Conservation (phyloP, 2,329 filamentous ascomycete genomes). For the Trichoderma lentiforme region DNA sequence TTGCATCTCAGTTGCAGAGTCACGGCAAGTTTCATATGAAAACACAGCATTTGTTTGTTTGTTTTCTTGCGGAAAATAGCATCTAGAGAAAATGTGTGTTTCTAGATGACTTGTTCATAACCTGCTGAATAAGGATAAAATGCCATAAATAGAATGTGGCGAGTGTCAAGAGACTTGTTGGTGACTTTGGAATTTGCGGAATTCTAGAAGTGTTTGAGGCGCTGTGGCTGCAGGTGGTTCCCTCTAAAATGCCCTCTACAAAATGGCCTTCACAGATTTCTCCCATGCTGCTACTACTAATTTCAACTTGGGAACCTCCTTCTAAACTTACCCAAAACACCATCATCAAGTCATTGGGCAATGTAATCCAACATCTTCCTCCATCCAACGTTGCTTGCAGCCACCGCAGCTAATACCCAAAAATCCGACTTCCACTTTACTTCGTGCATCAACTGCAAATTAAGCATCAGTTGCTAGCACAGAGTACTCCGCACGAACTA, state of each 20-base stretch:
- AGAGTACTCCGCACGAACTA: neutral
- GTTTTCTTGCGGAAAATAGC: neutral
- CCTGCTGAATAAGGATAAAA: neutral
- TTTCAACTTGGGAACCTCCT: neutral
- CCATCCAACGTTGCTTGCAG: neutral
- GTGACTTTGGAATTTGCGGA: neutral
- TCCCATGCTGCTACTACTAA: neutral
- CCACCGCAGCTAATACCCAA: neutral
- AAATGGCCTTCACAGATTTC: neutral
- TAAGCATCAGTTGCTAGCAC: neutral
- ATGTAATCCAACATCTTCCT: neutral
- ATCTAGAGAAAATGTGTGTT: neutral
- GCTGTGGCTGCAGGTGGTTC: neutral
- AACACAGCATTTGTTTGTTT: neutral
- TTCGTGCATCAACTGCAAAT: neutral
- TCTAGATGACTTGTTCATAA: neutral
- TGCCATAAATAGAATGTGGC: neutral
- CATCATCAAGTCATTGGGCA: neutral
- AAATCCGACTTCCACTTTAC: neutral
- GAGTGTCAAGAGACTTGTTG: neutral
- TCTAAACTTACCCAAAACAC: neutral
- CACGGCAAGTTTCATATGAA: neutral
- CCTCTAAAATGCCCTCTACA: neutral
- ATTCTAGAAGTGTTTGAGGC: neutral
- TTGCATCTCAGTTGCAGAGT: constrained; percentile 9